A percentile compares a stretch with the other conserved stretches of the same genome.
phyloP scores from a whole-genome alignment of 2,329 filamentous ascomycete genomes.

The Arthroderma uncinatum region DNA sequence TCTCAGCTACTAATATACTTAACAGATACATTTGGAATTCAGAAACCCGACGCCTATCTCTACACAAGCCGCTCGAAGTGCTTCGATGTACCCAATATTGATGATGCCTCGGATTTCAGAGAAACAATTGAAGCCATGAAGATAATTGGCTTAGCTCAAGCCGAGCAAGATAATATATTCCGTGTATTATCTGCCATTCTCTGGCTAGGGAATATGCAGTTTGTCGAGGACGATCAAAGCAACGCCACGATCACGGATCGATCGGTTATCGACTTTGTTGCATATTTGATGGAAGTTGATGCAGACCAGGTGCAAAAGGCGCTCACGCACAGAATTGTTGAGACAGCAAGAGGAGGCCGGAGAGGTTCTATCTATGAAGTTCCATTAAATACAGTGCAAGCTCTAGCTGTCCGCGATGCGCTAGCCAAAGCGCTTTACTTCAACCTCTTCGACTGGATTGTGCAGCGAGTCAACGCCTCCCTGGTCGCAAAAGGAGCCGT shows the following conservation, averaged over 20 bases:
- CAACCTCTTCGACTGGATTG: slow-evolving; percentile 98
- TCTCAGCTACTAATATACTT: slow-evolving; percentile 9
- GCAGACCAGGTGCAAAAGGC: slow-evolving; percentile 69
- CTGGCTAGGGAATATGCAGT: slow-evolving; percentile 91
- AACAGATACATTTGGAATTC: slow-evolving; percentile 69
- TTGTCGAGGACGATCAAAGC: slow-evolving; percentile 76
- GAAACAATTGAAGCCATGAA: slow-evolving; percentile 93
- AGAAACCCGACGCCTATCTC: slow-evolving; percentile 81
- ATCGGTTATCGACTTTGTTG: slow-evolving; percentile 87
- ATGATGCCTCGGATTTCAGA: slow-evolving; percentile 76
- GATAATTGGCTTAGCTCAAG: slow-evolving; percentile 75
- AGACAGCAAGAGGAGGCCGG: slow-evolving; percentile 54
- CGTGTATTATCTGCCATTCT: slow-evolving; percentile 83
- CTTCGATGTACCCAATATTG: slow-evolving; percentile 84
- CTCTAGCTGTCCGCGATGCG: slow-evolving; percentile 75
- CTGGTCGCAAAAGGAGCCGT: slow-evolving; percentile 65
- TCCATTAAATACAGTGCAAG: slow-evolving; percentile 79
- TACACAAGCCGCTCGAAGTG: slow-evolving; percentile 95
- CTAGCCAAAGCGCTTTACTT: slow-evolving; percentile 92
- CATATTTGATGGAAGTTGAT: slow-evolving; percentile 84
- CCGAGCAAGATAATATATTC: slow-evolving; percentile 93
- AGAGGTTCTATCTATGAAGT: slow-evolving; percentile 59
- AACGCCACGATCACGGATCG: slow-evolving; percentile 80
- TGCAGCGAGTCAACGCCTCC: slow-evolving; percentile 79
- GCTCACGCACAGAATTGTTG: slow-evolving; percentile 78